Evolutionary conservation across 2,329 filamentous ascomycete species (phyloP).

Genomic region (Diaporthe sp.): DNA sequence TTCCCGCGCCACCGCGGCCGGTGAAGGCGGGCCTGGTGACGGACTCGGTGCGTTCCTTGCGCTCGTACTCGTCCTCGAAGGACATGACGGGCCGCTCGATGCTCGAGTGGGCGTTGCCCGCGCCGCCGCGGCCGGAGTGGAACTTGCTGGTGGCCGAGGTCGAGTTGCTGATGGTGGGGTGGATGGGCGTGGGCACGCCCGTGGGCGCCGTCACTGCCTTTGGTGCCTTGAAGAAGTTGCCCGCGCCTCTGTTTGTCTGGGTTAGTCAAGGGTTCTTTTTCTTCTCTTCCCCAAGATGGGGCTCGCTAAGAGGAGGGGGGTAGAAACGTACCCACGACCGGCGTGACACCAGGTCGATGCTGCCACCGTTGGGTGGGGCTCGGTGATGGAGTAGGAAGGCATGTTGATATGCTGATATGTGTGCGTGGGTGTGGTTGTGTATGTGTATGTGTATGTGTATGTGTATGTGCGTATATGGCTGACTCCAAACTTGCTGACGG

Average conservation of each 20-base stretch:
- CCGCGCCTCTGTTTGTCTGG: slow-evolving; percentile 55
- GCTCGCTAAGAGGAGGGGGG: neutral
- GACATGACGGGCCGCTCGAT: slow-evolving; percentile 70
- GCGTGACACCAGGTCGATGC: slow-evolving; percentile 65
- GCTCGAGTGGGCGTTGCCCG: slow-evolving; percentile 72
- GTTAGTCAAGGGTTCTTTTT: neutral
- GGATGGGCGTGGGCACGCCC: slow-evolving; percentile 64
- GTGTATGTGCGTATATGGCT: neutral
- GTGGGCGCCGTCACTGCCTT: slow-evolving; percentile 59
- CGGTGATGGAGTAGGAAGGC: slow-evolving; percentile 60
- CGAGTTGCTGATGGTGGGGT: slow-evolving; percentile 57
- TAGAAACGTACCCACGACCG: slow-evolving; percentile 60
- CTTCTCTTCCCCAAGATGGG: neutral
- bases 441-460: neutral
- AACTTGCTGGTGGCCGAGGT: slow-evolving; percentile 56
- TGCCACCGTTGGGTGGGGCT: slow-evolving; percentile 63
- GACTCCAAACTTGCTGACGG: slow-evolving; percentile 11
- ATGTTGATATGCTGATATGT: slow-evolving; percentile 47
- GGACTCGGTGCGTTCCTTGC: slow-evolving; percentile 65
- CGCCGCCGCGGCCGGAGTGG: slow-evolving; percentile 73
- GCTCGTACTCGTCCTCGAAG: slow-evolving; percentile 77
- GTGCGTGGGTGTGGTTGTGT: slow-evolving; percentile 39
- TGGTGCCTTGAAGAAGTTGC: slow-evolving; percentile 67
- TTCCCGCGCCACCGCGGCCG: slow-evolving; percentile 76
- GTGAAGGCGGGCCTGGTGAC: slow-evolving; percentile 64